These are phyloP conservation scores for Karstenula rhodostoma DNA, from an alignment of 2,329 filamentous ascomycete genomes.

Conservation along the genomic window DNA sequence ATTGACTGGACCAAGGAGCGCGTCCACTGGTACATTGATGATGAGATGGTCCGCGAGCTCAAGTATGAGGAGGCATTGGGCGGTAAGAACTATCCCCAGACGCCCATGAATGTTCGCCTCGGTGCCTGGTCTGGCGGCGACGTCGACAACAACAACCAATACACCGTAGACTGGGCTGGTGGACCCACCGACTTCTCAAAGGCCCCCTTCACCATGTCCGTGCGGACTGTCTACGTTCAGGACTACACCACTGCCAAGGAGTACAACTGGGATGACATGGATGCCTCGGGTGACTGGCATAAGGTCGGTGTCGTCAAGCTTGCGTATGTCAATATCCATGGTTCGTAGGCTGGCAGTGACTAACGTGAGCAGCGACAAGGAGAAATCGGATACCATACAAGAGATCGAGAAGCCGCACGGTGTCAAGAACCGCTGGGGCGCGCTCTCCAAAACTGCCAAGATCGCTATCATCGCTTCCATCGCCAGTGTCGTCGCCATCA, in stretches of 20 bases:
- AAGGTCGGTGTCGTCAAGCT: constrained; percentile 59
- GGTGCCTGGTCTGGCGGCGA: constrained; percentile 72
- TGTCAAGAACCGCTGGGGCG: constrained; percentile 44
- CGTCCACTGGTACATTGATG: constrained; percentile 73
- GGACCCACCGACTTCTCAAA: constrained; percentile 71
- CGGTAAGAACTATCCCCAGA: constrained; percentile 72
- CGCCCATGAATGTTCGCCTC: constrained; percentile 74
- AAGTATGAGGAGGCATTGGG: constrained; percentile 65
- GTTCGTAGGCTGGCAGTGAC: constrained; percentile 9
- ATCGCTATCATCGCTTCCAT: constrained; percentile 46
- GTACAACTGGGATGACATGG: constrained; percentile 69
- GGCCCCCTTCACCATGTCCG: constrained; percentile 77
- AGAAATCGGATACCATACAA: constrained; percentile 46
- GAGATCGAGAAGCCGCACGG: constrained; percentile 48
- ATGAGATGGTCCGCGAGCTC: constrained; percentile 67
- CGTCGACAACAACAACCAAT: constrained; percentile 50
- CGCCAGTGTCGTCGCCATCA: constrained; percentile 36
- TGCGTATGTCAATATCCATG: not conserved
- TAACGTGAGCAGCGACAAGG: constrained; percentile 31
- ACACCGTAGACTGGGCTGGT: constrained; percentile 65
- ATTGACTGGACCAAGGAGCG: constrained; percentile 72
- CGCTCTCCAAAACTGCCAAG: constrained; percentile 43
- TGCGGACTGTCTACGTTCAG: constrained; percentile 66
- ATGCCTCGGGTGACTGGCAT: constrained; percentile 64
- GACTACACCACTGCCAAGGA: constrained; percentile 68